Evolutionary conservation across 148 eudicot genomes (phyloP).

Genomic region (Euryodendron excelsum): DNA sequence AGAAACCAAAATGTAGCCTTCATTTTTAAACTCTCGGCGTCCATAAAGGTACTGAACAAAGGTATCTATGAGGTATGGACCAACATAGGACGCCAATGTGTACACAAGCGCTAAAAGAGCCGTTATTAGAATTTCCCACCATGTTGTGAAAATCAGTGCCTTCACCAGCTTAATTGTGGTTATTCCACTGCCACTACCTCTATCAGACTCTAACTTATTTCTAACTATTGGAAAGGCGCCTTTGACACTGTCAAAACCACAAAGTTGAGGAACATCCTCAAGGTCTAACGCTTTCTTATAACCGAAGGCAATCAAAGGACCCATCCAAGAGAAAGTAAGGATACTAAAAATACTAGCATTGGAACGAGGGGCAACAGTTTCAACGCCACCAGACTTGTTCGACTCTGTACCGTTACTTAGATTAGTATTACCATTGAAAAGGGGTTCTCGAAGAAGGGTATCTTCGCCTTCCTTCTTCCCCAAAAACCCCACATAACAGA

Average conservation of each 20-base stretch:
- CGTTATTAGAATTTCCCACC: conserved; percentile 41
- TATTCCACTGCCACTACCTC: conserved; percentile 28
- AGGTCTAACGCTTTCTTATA: conserved; percentile 48
- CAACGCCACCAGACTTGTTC: conserved; percentile 18
- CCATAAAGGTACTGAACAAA: conserved; percentile 60
- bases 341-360: conserved; percentile 44
- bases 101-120: conserved; percentile 30
- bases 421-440: conserved; percentile 39
- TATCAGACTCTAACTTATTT: conserved; percentile 29
- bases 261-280: conserved; percentile 60
- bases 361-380: conserved; percentile 28
- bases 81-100: conserved; percentile 46
- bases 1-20: conserved; percentile 40
- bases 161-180: conserved; percentile 43
- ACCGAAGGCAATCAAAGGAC: conserved; percentile 37
- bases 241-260: conserved; percentile 38
- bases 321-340: conserved; percentile 52
- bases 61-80: conserved; percentile 49
- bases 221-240: conserved; percentile 37
- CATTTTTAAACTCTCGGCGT: conserved; percentile 25
- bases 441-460: conserved; percentile 36
- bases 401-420: conserved; percentile 5
- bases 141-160: conserved; percentile 34
- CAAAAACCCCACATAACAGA: conserved; percentile 37
- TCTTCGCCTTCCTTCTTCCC: conserved; percentile 32